Base-by-base conservation (phyloP, 352 stramenopile species). In the Phytopythium ostracodes region DNA sequence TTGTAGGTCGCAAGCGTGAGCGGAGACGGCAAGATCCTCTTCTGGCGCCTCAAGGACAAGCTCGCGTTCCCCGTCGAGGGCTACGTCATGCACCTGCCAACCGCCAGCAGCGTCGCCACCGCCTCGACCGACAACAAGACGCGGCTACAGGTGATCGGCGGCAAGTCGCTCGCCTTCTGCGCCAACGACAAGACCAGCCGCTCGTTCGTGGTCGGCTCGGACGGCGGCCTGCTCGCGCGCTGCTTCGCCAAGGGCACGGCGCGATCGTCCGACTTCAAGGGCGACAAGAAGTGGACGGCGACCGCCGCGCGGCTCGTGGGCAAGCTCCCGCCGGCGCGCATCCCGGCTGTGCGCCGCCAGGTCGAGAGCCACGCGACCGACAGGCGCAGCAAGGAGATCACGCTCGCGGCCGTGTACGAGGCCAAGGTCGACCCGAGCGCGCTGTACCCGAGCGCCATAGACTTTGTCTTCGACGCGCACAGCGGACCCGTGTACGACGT, bases 21-120 rank as follows among this genome's bases (percentile, higher is more conserved):
- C 44, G 81, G 85, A 2, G 88, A 96, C 50, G 88, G 88, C 35
- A 94, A 93, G 63, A 77, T 94, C 25, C 75, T 96, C 29, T 89
- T 94, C 59, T 96, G 88, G 88, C 71, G 79, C 35, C 68, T 96
- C 27, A 90, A 92, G 60, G 88, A 96, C 71, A 93, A 94, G 52
- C 82, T 96, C 47, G 62, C 79, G 44, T 91, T 81, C 60, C 88
- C 88, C 0, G 78, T 94, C n/a, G 87, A 96, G 63, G 88, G 88
- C 11, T 94, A 94, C 64, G 71, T 88, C n/a, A 79, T 96, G 62
- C 77, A 88, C 36, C 36, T 86, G 10, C 68, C 76, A 22, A 35
- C 62, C 54, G 64, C 63, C 51, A 64, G n/a, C 49, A 65, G 25
- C 31, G 67, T 31, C 46, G 55, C 33, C 20, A 50, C 58, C 10